phyloP scores from a whole-genome alignment of 331 rosid species.

The Acacia concinna region DNA sequence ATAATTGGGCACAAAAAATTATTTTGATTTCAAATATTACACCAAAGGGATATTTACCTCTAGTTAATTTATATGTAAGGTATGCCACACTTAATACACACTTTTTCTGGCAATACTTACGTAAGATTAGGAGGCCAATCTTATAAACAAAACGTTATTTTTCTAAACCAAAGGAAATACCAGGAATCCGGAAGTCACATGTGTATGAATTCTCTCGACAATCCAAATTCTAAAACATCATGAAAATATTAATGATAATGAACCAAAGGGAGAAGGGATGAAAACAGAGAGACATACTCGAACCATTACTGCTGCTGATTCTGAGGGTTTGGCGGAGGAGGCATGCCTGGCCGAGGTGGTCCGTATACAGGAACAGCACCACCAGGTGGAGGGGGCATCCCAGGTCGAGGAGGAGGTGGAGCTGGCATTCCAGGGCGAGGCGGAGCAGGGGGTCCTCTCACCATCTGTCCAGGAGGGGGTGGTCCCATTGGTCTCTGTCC shows the following conservation, averaged over 20 bases:
- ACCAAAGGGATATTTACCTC: background rate
- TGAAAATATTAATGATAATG: background rate
- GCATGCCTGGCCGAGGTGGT: conserved; percentile 93
- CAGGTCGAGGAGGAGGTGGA: conserved; percentile 80
- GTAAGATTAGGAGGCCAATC: background rate
- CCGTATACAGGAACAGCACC: conserved; percentile 71
- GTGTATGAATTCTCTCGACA: background rate
- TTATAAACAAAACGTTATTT: background rate
- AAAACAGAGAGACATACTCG: conserved; percentile 35
- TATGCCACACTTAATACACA: background rate
- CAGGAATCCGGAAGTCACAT: background rate
- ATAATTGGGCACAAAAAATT: background rate
- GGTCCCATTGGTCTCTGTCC: conserved; percentile 99
- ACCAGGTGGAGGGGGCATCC: conserved; percentile 97
- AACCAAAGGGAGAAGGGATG: background rate
- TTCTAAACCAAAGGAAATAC: background rate
- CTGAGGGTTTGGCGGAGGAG: conserved; percentile 83
- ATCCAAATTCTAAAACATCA: background rate
- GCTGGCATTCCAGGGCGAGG: conserved; percentile 82
- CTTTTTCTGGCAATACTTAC: background rate
- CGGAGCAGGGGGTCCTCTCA: conserved; percentile 88
- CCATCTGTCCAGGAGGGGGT: conserved; percentile 94
- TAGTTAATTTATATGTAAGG: background rate
- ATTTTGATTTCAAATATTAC: background rate
- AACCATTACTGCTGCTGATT: conserved; percentile 72